phyloP scores from a whole-genome alignment of 495 filamentous ascomycete species.

The Bacidia gigantensis region DNA sequence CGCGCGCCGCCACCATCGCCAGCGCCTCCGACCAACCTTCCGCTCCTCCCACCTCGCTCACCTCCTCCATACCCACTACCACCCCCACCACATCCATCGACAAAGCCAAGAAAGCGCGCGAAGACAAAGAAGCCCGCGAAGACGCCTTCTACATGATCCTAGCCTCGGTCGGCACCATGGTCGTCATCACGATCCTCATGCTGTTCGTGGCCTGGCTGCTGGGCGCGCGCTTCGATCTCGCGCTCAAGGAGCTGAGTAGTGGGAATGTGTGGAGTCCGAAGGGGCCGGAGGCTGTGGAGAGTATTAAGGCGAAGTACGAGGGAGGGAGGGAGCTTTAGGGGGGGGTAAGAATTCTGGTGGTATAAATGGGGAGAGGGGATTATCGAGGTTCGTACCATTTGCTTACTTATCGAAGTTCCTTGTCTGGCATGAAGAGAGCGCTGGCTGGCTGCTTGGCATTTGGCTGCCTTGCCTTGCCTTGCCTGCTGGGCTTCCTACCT shows the following conservation, averaged over 20 bases:
- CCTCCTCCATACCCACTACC: too few relatives aligned
- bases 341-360: too few relatives aligned
- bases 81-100: conserved; percentile 13
- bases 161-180: conserved; percentile 44
- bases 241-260: conserved; percentile 37
- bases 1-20: conserved; percentile 28
- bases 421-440: too few relatives aligned
- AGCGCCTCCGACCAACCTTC: conserved; percentile 2
- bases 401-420: too few relatives aligned
- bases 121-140: conserved; percentile 29
- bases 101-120: conserved; percentile 35
- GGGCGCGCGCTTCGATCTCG: conserved; percentile 56
- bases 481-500: too few relatives aligned
- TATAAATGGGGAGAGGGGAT: too few relatives aligned
- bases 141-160: conserved; percentile 39
- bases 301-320: conserved; percentile 15
- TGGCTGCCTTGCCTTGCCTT: too few relatives aligned
- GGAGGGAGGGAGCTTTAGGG: conserved; percentile 22
- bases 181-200: conserved; percentile 52
- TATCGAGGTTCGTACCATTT: too few relatives aligned
- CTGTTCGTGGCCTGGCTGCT: conserved; percentile 51
- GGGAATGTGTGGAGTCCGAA: conserved; percentile 27
- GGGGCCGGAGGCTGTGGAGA: conserved; percentile 11
- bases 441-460: too few relatives aligned
- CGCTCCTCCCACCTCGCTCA: too few relatives aligned